Conservation (phyloP, 2,329 filamentous ascomycete genomes). For the Pyrenophora seminiperda region DNA sequence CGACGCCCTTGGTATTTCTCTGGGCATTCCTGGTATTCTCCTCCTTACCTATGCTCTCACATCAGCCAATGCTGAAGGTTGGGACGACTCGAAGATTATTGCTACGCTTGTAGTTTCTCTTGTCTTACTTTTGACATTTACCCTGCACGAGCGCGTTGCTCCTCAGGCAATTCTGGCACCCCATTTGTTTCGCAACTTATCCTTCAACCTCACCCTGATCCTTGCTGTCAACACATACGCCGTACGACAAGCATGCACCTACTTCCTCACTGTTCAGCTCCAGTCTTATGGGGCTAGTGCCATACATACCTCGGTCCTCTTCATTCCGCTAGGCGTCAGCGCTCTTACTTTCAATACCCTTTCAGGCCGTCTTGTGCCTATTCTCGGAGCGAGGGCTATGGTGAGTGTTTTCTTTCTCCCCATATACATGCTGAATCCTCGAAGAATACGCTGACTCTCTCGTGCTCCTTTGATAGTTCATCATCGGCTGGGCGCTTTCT, state of each 20-base stretch:
- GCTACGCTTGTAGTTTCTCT: neutral
- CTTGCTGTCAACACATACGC: constrained; percentile 7
- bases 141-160: neutral
- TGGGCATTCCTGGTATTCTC: constrained; percentile 3
- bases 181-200: neutral
- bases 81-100: constrained; percentile 1
- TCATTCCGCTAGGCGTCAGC: constrained; percentile 4
- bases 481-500: constrained; percentile 6
- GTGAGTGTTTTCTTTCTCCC: neutral
- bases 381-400: neutral
- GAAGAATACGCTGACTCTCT: neutral
- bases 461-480: neutral
- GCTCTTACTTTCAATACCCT: constrained; percentile 3
- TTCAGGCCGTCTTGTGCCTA: neutral
- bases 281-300: constrained; percentile 3
- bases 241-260: constrained; percentile 6
- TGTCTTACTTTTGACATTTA: neutral
- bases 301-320: constrained; percentile 9
- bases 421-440: too few relatives aligned
- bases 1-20: constrained; percentile 1
- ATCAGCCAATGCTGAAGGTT: constrained; percentile 3
- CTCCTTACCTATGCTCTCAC: constrained; percentile 7
- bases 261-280: constrained; percentile 10
- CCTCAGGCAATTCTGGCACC: neutral
- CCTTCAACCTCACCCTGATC: neutral